These are phyloP conservation scores for Boletus rex-veris DNA, from an alignment of 768 basidiomycete species.

Conservation along the genomic window DNA sequence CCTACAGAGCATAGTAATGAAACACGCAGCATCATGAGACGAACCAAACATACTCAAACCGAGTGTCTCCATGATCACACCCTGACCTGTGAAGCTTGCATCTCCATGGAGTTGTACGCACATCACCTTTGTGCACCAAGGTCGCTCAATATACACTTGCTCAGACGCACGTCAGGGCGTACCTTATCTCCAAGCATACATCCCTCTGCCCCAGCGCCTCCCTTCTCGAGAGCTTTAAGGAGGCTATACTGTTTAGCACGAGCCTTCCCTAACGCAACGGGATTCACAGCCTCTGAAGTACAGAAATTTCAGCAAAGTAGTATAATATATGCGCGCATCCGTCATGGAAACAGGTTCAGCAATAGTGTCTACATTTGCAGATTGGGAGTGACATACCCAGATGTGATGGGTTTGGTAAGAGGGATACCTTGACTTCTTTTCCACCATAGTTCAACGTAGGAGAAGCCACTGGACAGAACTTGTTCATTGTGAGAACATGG, in stretches of 20 bases:
- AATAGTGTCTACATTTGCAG: neutral
- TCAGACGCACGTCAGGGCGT: neutral
- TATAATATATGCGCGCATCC: neutral
- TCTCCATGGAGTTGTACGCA: constrained; percentile 91
- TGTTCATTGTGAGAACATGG: neutral
- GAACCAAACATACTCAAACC: constrained; percentile 61
- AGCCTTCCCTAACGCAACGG: constrained; percentile 85
- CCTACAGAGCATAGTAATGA: constrained; percentile 38
- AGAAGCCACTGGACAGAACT: constrained; percentile 50
- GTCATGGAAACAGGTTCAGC: neutral
- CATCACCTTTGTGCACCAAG: constrained; percentile 58
- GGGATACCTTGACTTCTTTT: constrained; percentile 59
- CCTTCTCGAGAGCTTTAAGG: constrained; percentile 56
- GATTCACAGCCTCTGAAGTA: constrained; percentile 73
- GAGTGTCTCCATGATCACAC: constrained; percentile 83
- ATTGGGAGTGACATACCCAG: constrained; percentile 41
- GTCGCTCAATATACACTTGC: constrained; percentile 8
- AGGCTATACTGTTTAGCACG: constrained; percentile 87
- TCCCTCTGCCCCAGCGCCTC: constrained; percentile 15
- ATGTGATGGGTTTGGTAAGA: constrained; percentile 80
- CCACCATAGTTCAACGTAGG: constrained; percentile 56
- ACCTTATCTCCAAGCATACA: constrained; percentile 34
- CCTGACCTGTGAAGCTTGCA: constrained; percentile 88
- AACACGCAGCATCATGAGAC: neutral
- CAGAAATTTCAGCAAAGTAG: neutral